These are phyloP conservation scores for Pyrenula massariospora DNA, from an alignment of 495 filamentous ascomycete species.

Conservation along the genomic window DNA sequence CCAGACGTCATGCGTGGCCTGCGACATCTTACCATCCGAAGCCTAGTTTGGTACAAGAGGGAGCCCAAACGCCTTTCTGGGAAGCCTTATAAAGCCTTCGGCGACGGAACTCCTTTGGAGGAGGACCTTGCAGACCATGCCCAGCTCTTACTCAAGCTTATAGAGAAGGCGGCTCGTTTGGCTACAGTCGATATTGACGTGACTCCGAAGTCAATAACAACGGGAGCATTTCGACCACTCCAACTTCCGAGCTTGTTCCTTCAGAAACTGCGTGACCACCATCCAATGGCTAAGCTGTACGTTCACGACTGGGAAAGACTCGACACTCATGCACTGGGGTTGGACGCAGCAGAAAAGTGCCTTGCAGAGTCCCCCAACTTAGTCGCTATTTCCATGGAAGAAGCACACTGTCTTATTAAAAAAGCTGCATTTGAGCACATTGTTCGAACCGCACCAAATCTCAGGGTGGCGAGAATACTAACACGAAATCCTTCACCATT, in stretches of 20 bases:
- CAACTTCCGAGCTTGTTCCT: neutral
- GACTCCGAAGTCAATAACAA: neutral
- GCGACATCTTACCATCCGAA: neutral
- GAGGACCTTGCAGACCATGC: neutral
- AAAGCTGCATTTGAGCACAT: neutral
- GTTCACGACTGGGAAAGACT: neutral
- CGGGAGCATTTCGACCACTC: neutral
- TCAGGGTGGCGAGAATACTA: neutral
- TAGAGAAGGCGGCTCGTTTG: neutral
- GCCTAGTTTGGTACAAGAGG: neutral
- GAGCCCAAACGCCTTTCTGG: neutral
- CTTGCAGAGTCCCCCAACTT: neutral
- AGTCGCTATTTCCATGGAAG: neutral
- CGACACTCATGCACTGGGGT: neutral
- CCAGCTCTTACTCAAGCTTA: neutral
- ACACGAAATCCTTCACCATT: neutral
- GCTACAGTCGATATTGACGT: neutral
- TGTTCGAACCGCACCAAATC: neutral
- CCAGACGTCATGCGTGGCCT: neutral
- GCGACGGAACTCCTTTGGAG: neutral
- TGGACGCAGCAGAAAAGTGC: neutral
- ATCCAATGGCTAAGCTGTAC: neutral
- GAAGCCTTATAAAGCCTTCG: neutral
- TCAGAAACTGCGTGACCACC: neutral
- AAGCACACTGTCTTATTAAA: neutral